phyloP scores from a whole-genome alignment of 83 land plant genomes.

The Thuja plicata region DNA sequence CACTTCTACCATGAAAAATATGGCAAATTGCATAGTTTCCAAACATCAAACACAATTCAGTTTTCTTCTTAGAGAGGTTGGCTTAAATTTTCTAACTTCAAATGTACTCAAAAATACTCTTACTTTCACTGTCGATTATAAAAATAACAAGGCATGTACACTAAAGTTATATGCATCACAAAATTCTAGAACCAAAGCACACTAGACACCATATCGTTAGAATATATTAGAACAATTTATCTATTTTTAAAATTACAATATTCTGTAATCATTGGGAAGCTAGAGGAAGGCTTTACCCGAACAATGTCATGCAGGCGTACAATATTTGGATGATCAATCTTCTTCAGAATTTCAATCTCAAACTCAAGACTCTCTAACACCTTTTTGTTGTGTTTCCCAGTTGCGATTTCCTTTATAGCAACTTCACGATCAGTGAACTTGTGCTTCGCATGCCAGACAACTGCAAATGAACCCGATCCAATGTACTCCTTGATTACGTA shows the following conservation, averaged over 20 bases:
- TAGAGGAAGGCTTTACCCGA: constrained; percentile 30
- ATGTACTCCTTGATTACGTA: constrained; percentile 54
- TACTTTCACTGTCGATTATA: neutral
- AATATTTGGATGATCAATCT: constrained; percentile 76
- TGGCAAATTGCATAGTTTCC: neutral
- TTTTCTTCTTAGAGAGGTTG: neutral
- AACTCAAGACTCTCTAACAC: constrained; percentile 58
- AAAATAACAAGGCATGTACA: neutral
- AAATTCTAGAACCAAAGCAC: neutral
- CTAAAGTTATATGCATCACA: neutral
- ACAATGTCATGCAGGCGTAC: constrained; percentile 69
- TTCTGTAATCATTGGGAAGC: neutral
- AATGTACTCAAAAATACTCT: neutral
- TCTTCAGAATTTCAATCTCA: constrained; percentile 65
- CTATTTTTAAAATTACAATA: neutral
- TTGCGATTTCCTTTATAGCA: constrained; percentile 79
- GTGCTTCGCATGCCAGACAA: constrained; percentile 70
- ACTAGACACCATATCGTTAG: neutral
- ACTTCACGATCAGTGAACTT: constrained; percentile 39
- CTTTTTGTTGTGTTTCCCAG: constrained; percentile 49
- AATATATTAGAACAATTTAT: neutral
- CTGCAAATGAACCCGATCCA: constrained; percentile 79
- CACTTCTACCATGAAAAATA: neutral
- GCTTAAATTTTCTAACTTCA: neutral
- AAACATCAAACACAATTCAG: neutral